phyloP scores from a whole-genome alignment of 495 filamentous ascomycete species.

The Penicillium egyptiacum region DNA sequence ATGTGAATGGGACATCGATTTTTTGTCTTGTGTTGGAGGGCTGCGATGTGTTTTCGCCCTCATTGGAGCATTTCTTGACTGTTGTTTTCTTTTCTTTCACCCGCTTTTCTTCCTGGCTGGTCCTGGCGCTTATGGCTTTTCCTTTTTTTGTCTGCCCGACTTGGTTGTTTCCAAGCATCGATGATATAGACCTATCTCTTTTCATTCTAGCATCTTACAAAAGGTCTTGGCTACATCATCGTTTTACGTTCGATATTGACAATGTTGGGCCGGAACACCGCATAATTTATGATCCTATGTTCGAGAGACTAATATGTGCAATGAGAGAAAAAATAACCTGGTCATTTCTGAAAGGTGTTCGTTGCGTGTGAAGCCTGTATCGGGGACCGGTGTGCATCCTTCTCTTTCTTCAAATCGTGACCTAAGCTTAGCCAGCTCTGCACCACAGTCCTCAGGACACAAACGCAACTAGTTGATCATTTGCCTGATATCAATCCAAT shows the following conservation, averaged over 20 bases:
- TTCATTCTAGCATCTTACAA: slow-evolving; percentile 15
- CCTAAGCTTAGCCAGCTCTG: not conserved
- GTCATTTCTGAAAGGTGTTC: not conserved
- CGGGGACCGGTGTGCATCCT: not conserved
- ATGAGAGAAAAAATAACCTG: not conserved
- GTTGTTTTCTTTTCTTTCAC: slow-evolving; percentile 14
- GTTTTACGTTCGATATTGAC: slow-evolving; percentile 3
- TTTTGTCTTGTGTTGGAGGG: slow-evolving; percentile 8
- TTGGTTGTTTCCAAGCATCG: slow-evolving; percentile 17
- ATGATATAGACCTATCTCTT: slow-evolving; percentile 32
- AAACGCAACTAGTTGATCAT: not conserved
- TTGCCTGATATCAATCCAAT: not conserved
- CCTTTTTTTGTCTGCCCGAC: slow-evolving; percentile 17
- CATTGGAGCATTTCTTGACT: slow-evolving; percentile 28
- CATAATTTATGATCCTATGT: slow-evolving; percentile 14
- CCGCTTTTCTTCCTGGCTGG: slow-evolving; percentile 41
- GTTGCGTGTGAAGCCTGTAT: not conserved
- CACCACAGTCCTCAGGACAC: not conserved
- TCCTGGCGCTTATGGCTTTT: slow-evolving; percentile 43
- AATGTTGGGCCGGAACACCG: slow-evolving; percentile 1
- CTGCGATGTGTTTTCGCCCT: slow-evolving; percentile 17
- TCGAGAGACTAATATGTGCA: slow-evolving; percentile 7
- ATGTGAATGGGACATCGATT: slow-evolving; percentile 33
- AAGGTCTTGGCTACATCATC: slow-evolving; percentile 5
- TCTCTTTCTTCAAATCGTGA: not conserved